These are phyloP conservation scores for Rhodomyrtus tomentosa DNA, from an alignment of 345 rosid species.

Conservation along the genomic window DNA sequence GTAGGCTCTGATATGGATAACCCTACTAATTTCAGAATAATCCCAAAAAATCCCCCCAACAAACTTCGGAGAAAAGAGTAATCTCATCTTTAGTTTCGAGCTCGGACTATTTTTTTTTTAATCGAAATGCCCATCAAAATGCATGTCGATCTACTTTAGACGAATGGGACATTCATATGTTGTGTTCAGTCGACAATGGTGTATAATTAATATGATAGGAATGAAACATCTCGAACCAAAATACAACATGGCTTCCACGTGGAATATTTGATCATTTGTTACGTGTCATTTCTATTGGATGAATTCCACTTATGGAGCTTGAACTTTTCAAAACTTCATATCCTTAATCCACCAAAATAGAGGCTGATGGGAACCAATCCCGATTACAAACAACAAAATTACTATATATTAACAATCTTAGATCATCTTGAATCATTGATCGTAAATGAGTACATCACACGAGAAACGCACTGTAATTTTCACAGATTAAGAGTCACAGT, in stretches of 20 bases:
- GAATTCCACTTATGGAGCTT: not conserved
- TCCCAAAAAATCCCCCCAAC: not conserved
- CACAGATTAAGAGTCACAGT: too few relatives aligned
- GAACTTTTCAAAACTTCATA: not conserved
- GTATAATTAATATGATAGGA: not conserved
- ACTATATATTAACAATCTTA: too few relatives aligned
- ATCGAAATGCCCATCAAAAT: not conserved
- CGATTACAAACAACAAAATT: too few relatives aligned
- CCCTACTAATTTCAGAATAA: not conserved
- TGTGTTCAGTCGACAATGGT: not conserved
- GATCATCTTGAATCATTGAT: too few relatives aligned
- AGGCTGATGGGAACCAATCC: too few relatives aligned
- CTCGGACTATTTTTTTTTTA: not conserved
- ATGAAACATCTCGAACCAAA: not conserved
- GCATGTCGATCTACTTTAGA: not conserved
- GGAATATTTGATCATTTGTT: not conserved
- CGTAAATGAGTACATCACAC: too few relatives aligned
- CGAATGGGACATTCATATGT: not conserved
- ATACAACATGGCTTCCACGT: not conserved
- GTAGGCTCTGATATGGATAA: not conserved
- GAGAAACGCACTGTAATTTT: too few relatives aligned
- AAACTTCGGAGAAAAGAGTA: not conserved
- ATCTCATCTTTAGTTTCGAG: not conserved
- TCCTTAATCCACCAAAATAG: not conserved
- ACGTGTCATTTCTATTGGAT: rapidly evolving